Conservation (phyloP, 1,284 basidiomycete species). For the Mycena citricolor region DNA sequence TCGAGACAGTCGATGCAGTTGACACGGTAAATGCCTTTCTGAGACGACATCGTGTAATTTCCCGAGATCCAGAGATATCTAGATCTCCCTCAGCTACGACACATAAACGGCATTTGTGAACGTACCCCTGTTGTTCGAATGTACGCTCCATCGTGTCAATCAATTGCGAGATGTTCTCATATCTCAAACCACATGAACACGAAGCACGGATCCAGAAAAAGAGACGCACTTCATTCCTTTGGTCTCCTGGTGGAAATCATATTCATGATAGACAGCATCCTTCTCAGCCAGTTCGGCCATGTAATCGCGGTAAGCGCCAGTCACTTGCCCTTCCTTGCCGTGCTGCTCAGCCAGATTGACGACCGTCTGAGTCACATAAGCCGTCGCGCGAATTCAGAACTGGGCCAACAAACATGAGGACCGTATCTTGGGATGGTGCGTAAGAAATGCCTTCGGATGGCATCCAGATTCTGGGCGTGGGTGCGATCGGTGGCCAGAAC, state of each 20-base stretch:
- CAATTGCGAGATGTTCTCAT: constrained; percentile 87
- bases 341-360: constrained; percentile 90
- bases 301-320: constrained; percentile 75
- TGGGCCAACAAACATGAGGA: constrained; percentile 53
- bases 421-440: constrained; percentile 73
- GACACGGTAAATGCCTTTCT: constrained; percentile 81
- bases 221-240: constrained; percentile 81
- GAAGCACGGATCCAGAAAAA: constrained; percentile 4
- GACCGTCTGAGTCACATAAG: constrained; percentile 52
- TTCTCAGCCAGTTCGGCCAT: constrained; percentile 59
- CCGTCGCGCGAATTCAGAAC: constrained; percentile 1
- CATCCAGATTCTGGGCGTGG: constrained; percentile 68
- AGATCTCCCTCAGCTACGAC: constrained; percentile 11
- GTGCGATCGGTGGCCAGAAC: constrained; percentile 73
- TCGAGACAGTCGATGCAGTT: constrained; percentile 95
- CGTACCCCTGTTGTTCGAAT: constrained; percentile 77
- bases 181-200: constrained; percentile 41
- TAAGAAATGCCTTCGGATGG: constrained; percentile 76
- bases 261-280: constrained; percentile 74
- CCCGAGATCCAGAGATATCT: constrained; percentile 88
- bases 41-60: constrained; percentile 70
- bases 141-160: constrained; percentile 67
- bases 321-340: constrained; percentile 85
- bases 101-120: constrained; percentile 9
- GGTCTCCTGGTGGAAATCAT: constrained; percentile 91